phyloP scores from a whole-genome alignment of 1,139 yeast species.

The Candida buenavistaensis region DNA sequence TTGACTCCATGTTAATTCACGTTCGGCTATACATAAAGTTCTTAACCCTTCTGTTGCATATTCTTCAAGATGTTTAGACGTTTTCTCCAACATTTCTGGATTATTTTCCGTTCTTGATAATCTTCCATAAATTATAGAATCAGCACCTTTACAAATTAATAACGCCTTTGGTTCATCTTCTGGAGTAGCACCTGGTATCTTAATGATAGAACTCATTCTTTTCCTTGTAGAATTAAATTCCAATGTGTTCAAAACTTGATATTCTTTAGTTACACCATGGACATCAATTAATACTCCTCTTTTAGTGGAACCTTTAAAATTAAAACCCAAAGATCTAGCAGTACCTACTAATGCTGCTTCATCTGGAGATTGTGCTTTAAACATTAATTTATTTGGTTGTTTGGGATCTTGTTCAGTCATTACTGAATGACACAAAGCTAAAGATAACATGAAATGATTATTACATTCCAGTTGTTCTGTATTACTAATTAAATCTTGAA shows the following conservation, averaged over 20 bases:
- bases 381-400: constrained; percentile 33
- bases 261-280: constrained; percentile 45
- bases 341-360: constrained; percentile 65
- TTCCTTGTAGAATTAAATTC: constrained; percentile 56
- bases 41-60: constrained; percentile 51
- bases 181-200: constrained; percentile 44
- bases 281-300: constrained; percentile 43
- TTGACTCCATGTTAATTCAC: constrained; percentile 44
- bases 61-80: constrained; percentile 44
- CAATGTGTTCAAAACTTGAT: constrained; percentile 49
- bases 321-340: constrained; percentile 56
- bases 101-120: constrained; percentile 36
- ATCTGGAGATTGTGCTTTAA: constrained; percentile 66
- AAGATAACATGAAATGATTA: constrained; percentile 52
- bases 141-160: constrained; percentile 52
- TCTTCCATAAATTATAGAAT: constrained; percentile 45
- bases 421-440: constrained; percentile 63
- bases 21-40: constrained; percentile 48
- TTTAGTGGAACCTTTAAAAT: constrained; percentile 48
- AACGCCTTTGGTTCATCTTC: constrained; percentile 40
- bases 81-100: constrained; percentile 28
- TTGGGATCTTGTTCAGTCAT: constrained; percentile 48
- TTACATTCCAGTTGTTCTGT: constrained; percentile 35
- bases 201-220: constrained; percentile 89
- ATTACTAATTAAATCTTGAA: constrained; percentile 35